Percentiles rank a stretch among this genome's conserved stretches.
Conservation (phyloP, 1,139 yeast species). For the Blastobotrys raffinosifermentans region DNA sequence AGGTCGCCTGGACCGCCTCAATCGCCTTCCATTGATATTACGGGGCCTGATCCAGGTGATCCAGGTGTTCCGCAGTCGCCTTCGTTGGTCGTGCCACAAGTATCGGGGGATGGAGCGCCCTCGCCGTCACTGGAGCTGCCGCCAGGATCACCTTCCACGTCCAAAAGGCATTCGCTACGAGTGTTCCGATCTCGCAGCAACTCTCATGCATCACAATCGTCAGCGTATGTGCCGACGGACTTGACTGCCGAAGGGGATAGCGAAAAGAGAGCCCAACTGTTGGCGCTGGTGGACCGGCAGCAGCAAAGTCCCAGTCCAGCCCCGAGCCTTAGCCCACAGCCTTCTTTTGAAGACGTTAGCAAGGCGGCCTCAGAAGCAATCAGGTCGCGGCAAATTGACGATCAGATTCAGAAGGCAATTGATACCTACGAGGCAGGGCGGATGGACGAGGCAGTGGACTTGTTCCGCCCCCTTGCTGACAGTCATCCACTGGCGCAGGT, state of each 20-base stretch:
- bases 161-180: background rate
- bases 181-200: slow-evolving; percentile 6
- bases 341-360: background rate
- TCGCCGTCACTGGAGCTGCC: no score
- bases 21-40: no score
- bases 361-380: slow-evolving; percentile 1
- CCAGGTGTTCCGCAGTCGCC: no score
- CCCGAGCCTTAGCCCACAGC: background rate
- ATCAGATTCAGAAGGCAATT: slow-evolving; percentile 26
- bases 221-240: slow-evolving; percentile 7
- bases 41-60: no score
- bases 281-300: slow-evolving; percentile 10
- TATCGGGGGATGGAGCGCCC: no score
- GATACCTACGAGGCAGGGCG: slow-evolving; percentile 28
- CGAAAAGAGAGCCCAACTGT: slow-evolving; percentile 13
- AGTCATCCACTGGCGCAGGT: slow-evolving; percentile 31
- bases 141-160: no score
- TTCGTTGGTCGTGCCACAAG: no score
- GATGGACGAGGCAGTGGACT: slow-evolving; percentile 19
- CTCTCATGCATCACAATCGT: slow-evolving; percentile 1
- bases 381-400: slow-evolving; percentile 15
- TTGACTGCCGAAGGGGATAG: slow-evolving; percentile 5
- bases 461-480: slow-evolving; percentile 24
- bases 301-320: background rate
- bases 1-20: no score